A percentile compares a stretch with the other conserved stretches of the same genome.
phyloP scores from a whole-genome alignment of 257 asterid genomes.

The Solanum chiquidenum region DNA sequence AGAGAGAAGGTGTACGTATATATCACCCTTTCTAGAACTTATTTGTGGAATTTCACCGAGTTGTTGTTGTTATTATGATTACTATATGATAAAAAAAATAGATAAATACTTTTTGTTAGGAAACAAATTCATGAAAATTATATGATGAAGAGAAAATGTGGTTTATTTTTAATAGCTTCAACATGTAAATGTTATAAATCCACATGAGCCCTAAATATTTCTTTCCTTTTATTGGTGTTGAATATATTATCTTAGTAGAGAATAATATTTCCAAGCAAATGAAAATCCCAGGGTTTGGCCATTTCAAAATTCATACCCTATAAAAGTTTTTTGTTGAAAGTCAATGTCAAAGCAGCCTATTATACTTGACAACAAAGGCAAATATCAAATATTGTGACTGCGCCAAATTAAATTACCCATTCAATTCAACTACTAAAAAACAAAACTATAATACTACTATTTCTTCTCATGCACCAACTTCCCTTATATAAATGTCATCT shows the following conservation, averaged over 20 bases:
- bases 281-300: background rate
- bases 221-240: background rate
- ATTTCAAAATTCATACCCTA: background rate
- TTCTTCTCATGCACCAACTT: background rate
- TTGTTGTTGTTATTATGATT: background rate
- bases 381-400: background rate
- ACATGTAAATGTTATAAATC: background rate
- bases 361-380: background rate
- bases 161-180: background rate
- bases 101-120: background rate
- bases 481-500: background rate
- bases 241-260: background rate
- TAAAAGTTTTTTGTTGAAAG: background rate
- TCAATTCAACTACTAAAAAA: background rate
- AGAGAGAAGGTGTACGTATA: background rate
- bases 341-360: conserved; percentile 1
- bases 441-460: background rate
- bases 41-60: background rate
- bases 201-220: background rate
- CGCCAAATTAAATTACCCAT: background rate
- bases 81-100: background rate
- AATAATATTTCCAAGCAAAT: background rate
- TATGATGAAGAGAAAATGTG: background rate
- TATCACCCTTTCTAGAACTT: background rate
- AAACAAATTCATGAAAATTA: background rate